Evolutionary conservation across 176 grass and related monocot species (phyloP), one percentile per base, ranked within the genome.

Genomic region (Eleusine indica): DNA sequence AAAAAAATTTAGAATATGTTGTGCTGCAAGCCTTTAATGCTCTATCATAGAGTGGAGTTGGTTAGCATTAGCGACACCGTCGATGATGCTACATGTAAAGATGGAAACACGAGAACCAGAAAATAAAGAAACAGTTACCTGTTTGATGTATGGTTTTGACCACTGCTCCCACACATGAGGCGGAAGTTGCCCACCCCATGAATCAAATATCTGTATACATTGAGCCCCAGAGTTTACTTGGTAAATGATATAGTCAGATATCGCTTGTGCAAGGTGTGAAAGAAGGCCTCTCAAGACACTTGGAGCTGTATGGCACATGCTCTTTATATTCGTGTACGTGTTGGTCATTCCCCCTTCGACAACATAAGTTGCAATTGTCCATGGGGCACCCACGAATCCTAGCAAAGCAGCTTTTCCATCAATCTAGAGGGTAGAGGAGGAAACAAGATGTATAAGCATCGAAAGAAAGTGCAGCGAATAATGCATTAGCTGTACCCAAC

Each of bases 191-290:
- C 93, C 96, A 85, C 96, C 96, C 96, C 96, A 98, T 74, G 96
- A 98, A 86, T 98, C 96, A 86, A 98, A 98, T 87, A 98, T 98
- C 62, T 98, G 96, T 88, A 98, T 89, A 82, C 96, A 98, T 29
- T 95, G 93, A 74, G 96, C 96, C 66, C 96, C 96, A 56, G 93
- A 98, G 54, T 95, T 95, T 79, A 95, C 80, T 93, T 98, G 93
- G 79, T 88, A 98, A 82, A 98, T 94, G 72, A 95, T 88, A 61
- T 98, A 98, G 56, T 98, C 91, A 65, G 96, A 86, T 90, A 98
- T 95, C 30, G 93, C 91, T 73, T 94, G 76, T 51, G 91, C 83
- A 39, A 98, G 83, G 81, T 98, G 96, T 83, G 85, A 90, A 40
- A 98, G 89, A 87, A 95, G 96, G 71, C 89, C 87, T 74, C 82